Base-by-base conservation (phyloP, 495 filamentous ascomycete genomes). In the Chaetomium tenue region DNA sequence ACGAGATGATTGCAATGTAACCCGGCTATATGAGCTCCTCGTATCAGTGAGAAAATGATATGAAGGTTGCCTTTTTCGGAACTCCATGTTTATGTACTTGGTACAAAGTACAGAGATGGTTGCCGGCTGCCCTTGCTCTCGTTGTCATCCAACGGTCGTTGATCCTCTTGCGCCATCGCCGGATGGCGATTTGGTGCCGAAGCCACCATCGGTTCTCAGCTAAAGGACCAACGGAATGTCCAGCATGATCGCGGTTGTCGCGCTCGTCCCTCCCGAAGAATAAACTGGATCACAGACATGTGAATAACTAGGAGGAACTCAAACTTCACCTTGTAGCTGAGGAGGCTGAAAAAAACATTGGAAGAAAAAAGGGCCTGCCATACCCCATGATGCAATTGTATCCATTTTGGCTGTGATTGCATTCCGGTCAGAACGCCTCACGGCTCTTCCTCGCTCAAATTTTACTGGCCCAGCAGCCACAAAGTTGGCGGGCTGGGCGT, bases 401-500 rank as follows among this genome's bases (percentile, higher is more conserved):
- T 42, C 33, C 8, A 5, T 5, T 37, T 20, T 46, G 39, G 39
- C 7, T 47, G 23, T 44, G 58, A 66, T 66, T 46, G 52, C 42
- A 42, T 61, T 48, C 57, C 64, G 56, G 30, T 42, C 48, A 64
- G 54, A 47, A 58, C 58, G 66, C 68, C 61, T 65, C 66, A 70
- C 73, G 76, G 75, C 75, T 75, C 72, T 77, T 75, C 68, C 60
- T 77, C 75, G 71, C 67, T 74, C 68, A 76, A 79, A 77, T 77
- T 73, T 73, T 67, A 74, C 68, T 54, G 33, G 57, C n/a, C n/a
- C n/a, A 50, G 60, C 47, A 56, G 67, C 58, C 57, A 50, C 57
- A 54, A 33, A 37, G 57, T 47, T 28, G 40, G 60, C 44, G 46
- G 22, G 22, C 28, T 33, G 42, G 28, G 50, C 40, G 40, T 15